Evolutionary conservation across 345 rosid genomes (phyloP), one percentile per base, ranked within the genome.

Genomic region (Mangifera indica): DNA sequence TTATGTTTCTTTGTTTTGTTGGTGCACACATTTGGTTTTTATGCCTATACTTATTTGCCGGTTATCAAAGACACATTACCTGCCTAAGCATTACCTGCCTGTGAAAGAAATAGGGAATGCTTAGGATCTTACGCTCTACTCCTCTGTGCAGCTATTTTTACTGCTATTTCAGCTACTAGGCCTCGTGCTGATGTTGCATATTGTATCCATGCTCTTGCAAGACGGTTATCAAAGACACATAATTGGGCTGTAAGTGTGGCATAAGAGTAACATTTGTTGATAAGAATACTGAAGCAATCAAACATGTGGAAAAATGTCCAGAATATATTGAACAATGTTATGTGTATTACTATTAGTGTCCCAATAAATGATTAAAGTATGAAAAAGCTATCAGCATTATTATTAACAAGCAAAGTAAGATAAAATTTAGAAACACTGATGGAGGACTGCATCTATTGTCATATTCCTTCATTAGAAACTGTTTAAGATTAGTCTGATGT

Each of bases 151-250:
- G 99, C 96, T 76, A 82, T 95, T 75, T 95, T 95, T 61, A 83
- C 90, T 14, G 90, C 98, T 60, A 85, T 92, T 83, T 92, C 99
- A 22, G 98, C 98, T 51, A 92, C 99, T 29, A 91, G 98, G 78
- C 98, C 99, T 72, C 91, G 98, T 8, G 99, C 99, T 53, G 98
- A 95, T 88, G 99, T 95, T 52, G 99, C 99, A 12, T 95, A 95
- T 66, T 92, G 98, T 76, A 95, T 95, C 74, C 99, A 92, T 77
- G 94, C 87, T 74, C 90, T 95, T 56, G 93, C 99, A 0, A 86
- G 93, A 73, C 81, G 99, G 65, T 80, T 95, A 69, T 75, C 98
- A 1, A 92, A 79, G 88, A 95, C 99, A 0, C 98, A 88, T 81
- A 95, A 95, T 69, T 95, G 99, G 99, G 99, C 94, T 85, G 99